Evolutionary conservation across 768 basidiomycete species (phyloP).

Genomic region (Leucosporidium yakuticum): DNA sequence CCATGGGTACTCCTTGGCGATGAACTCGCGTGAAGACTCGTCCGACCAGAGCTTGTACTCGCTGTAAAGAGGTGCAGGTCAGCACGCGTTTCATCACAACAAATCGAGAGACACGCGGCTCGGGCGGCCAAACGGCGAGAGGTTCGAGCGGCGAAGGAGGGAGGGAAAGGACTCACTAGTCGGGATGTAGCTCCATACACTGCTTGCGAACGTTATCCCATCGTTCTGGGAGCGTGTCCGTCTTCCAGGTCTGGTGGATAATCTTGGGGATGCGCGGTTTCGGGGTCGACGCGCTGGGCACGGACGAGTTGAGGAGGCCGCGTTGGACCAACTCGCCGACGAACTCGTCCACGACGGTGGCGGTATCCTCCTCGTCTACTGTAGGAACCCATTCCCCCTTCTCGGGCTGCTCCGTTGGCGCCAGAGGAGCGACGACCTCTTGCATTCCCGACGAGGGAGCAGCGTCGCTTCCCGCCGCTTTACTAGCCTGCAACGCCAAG

Average conservation of each 20-base stretch:
- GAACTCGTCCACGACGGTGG: constrained; percentile 3
- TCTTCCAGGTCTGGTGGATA: constrained; percentile 98
- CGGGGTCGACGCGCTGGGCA: constrained; percentile 7
- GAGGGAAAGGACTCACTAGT: constrained; percentile 65
- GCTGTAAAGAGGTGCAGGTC: constrained; percentile 47
- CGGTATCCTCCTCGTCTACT: not conserved
- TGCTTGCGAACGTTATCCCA: constrained; percentile 76
- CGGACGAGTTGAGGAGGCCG: constrained; percentile 12
- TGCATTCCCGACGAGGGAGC: constrained; percentile 5
- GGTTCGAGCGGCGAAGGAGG: not conserved
- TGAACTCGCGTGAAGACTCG: constrained; percentile 78
- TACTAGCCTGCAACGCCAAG: constrained; percentile 11
- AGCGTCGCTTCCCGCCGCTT: too few species aligned
- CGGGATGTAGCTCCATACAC: constrained; percentile 86
- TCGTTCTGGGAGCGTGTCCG: constrained; percentile 68
- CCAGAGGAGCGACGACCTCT: not conserved
- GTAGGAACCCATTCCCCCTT: not conserved
- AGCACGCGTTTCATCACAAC: not conserved
- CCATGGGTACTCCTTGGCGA: constrained; percentile 79
- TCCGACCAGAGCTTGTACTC: constrained; percentile 99
- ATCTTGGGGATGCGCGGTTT: constrained; percentile 64
- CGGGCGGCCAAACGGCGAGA: not conserved
- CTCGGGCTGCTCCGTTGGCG: not conserved
- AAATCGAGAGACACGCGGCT: not conserved
- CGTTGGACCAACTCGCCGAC: constrained; percentile 19